Evolutionary conservation across 2,329 filamentous ascomycete species (phyloP).

Genomic region (Aspergillus latus): DNA sequence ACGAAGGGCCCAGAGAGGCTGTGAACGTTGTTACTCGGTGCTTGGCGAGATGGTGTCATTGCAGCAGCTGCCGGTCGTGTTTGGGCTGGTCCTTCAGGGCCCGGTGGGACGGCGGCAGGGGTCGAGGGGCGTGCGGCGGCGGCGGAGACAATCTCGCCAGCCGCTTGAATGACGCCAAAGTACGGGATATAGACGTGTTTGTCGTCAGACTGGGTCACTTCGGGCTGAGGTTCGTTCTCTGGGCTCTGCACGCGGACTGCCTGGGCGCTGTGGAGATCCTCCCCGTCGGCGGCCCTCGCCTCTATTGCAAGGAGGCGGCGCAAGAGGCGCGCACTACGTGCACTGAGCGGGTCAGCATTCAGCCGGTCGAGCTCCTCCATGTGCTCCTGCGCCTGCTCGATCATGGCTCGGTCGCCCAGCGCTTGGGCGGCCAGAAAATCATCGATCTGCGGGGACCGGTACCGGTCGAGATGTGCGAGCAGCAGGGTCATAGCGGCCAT

Average conservation of each 20-base stretch:
- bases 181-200: background rate
- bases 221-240: background rate
- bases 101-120: background rate
- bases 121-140: background rate
- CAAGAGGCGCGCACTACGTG: background rate
- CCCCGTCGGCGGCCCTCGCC: background rate
- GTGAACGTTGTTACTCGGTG: too few relatives aligned
- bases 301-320: background rate
- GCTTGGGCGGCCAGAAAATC: background rate
- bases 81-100: background rate
- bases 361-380: background rate
- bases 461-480: background rate
- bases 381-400: background rate
- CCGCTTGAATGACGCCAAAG: background rate
- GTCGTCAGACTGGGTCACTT: background rate
- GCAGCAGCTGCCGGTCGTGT: background rate
- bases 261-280: background rate
- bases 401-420: background rate
- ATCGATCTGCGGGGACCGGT: background rate
- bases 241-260: background rate
- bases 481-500: slow-evolving; percentile 1
- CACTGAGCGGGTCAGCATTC: background rate
- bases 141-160: background rate
- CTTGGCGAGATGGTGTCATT: background rate
- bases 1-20: background rate